These are phyloP conservation scores for Pyronema domesticum DNA, from an alignment of 495 filamentous ascomycete genomes.

Conservation along the genomic window DNA sequence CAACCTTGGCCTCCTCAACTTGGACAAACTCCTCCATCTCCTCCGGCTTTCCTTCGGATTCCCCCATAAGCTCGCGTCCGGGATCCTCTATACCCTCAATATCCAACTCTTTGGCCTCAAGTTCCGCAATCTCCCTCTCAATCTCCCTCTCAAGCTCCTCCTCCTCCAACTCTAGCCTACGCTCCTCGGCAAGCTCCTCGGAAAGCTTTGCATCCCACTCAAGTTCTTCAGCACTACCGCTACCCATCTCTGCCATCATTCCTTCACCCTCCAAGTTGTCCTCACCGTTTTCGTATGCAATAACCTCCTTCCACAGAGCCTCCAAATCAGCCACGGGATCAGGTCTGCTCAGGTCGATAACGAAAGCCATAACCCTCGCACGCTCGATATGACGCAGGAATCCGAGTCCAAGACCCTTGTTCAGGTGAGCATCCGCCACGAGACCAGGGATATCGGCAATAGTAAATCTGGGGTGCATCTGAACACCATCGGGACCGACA, in stretches of 20 bases:
- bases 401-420: slow-evolving; percentile 76
- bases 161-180: slow-evolving; percentile 16
- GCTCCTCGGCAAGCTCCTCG: neutral
- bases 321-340: slow-evolving; percentile 63
- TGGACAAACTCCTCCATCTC: neutral
- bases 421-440: slow-evolving; percentile 75
- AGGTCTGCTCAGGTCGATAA: slow-evolving; percentile 65
- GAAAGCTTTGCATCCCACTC: neutral
- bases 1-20: neutral
- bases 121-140: slow-evolving; percentile 32
- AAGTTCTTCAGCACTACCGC: neutral
- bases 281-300: slow-evolving; percentile 68
- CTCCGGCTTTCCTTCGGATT: neutral
- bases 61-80: neutral
- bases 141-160: slow-evolving; percentile 26
- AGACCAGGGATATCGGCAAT: slow-evolving; percentile 93
- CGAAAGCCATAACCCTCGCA: slow-evolving; percentile 80
- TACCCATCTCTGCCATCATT: slow-evolving; percentile 25
- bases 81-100: neutral
- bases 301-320: slow-evolving; percentile 74
- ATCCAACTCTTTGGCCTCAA: slow-evolving; percentile 12
- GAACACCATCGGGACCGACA: slow-evolving; percentile 20
- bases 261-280: slow-evolving; percentile 34
- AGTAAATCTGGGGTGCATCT: slow-evolving; percentile 54
- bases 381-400: slow-evolving; percentile 91